Base-by-base conservation (phyloP, 768 basidiomycete species). In the Mycena albidolilacea region DNA sequence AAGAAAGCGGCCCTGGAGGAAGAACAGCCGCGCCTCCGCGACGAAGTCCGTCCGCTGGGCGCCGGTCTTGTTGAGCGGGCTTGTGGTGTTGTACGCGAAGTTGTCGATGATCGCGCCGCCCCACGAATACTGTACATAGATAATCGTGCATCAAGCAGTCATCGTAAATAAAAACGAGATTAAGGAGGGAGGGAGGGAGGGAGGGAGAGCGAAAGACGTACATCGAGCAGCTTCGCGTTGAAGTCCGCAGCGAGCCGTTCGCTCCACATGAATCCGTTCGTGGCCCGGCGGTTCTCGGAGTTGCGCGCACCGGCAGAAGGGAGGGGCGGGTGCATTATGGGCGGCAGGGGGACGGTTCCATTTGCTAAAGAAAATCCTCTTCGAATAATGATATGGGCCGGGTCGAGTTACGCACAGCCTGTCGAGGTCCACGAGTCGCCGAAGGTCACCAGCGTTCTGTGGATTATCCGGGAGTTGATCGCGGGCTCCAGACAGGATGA, bases 41-140 rank as follows among this genome's bases (percentile, higher is more conserved):
- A 80, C 77, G 44, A 82, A 82, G 64, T 81, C 81, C 10, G 80
- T 78, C 0, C 80, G 73, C 58, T 69, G 79, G 12, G 75, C 59
- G 39, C 74, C 78, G 30, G 81, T 79, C 63, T 59, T 54, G 54
- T 81, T 82, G 14, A 58, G 37, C 15, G 81, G 81, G 1, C 77
- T 75, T 15, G 81, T 82, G 17, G 80, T 80, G 60, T 82, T 82
- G 73, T 79, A 82, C 0, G 80, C 82, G 64, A 79, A 80, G 69
- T 81, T 81, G 65, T 82, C 78, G 59, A 82, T 81, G 14, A 82
- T 69, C 23, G 82, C 81, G 14, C 81, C 82, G 41, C 81, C 82
- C 80, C 81, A 81, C 12, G 82, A 80, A 38, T 82, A 81, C 81
- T 82, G 19, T 39, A 17, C 15, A 46, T 30, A 30, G 30, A 30